phyloP scores from a whole-genome alignment of 345 rosid species.

The Dovyalis caffra region DNA sequence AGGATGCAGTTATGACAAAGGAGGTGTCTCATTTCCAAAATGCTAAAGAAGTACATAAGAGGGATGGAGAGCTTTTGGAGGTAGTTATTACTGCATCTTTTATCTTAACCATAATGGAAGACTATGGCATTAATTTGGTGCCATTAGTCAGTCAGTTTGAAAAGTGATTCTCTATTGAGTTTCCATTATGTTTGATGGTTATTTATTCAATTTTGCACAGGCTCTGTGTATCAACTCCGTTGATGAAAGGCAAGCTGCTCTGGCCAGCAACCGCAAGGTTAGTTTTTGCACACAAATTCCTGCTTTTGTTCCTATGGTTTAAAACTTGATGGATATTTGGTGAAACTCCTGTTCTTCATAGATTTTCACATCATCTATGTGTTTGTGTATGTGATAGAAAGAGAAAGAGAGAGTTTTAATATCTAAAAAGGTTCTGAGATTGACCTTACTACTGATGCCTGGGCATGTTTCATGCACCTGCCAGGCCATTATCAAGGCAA shows the following conservation, averaged over 20 bases:
- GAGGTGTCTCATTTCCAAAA: conserved; percentile 48
- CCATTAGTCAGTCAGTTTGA: not conserved
- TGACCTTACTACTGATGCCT: too few species aligned
- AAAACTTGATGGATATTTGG: too few species aligned
- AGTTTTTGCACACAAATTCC: conserved; percentile 25
- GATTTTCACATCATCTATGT: too few species aligned
- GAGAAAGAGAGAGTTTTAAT: too few species aligned
- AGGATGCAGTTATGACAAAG: conserved; percentile 36
- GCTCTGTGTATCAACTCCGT: conserved; percentile 71
- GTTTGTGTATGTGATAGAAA: too few species aligned
- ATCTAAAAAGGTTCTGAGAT: too few species aligned
- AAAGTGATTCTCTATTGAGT: conserved; percentile 12
- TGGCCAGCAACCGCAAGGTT: conserved; percentile 91
- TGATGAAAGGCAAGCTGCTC: conserved; percentile 66
- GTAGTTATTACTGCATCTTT: conserved; percentile 30
- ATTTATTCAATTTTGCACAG: conserved; percentile 44
- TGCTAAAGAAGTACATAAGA: conserved; percentile 70
- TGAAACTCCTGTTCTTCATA: too few species aligned
- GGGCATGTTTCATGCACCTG: too few species aligned
- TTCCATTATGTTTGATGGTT: conserved; percentile 11
- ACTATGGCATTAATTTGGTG: conserved; percentile 8
- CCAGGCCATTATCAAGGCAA: too few species aligned
- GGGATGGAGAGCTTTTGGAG: conserved; percentile 90
- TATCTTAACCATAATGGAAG: conserved; percentile 17
- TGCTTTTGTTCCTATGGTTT: conserved; percentile 7